Evolutionary conservation across 2,329 filamentous ascomycete genomes (phyloP), one percentile per base, ranked within the genome.

Genomic region (Trichoderma gracile): DNA sequence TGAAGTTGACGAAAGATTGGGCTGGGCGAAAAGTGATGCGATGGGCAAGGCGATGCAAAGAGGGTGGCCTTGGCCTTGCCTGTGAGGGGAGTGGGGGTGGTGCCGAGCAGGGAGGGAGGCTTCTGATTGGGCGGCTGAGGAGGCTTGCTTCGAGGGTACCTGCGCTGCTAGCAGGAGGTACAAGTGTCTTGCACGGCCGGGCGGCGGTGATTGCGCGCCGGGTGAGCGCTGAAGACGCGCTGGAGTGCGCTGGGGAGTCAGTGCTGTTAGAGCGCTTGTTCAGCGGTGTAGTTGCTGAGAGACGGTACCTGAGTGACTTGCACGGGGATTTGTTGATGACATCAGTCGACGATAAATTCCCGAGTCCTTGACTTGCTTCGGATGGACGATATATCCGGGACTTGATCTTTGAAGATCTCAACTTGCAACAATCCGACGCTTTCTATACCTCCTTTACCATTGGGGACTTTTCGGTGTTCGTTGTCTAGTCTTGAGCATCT

Each of bases 101-200:
- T 2, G 9, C 30, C 30, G 30, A 33, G 30, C 30, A 27, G 71
- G 71, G 67, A 69, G 67, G 33, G 60, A 46, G 58, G 60, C 46
- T 17, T 57, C 19, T 70, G 60, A 74, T 73, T 74, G 70, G 73
- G 40, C 38, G 47, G 52, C 53, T 60, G 56, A 42, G 33, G 33
- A 38, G 25, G 42, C 27, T 17, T 19, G 19, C 5, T 5, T 6
- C n/a, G 30, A 33, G 30, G 49, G 27, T 30, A 14, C 40, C 52
- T 38, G 33, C 33, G 33, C 33, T 38, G 33, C 33, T 38, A 21
- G 57, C 45, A 42, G 30, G 15, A 40, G 55, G 47, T 52, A 58
- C 62, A 59, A 59, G 62, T 62, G 38, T 54, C 59, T 33, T 45
- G 59, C 59, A 46, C 59, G 3, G 59, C 40, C 38, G 40, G 19